Base-by-base conservation (phyloP, 2,329 filamentous ascomycete genomes). In the Myriosclerotinia curreyana region DNA sequence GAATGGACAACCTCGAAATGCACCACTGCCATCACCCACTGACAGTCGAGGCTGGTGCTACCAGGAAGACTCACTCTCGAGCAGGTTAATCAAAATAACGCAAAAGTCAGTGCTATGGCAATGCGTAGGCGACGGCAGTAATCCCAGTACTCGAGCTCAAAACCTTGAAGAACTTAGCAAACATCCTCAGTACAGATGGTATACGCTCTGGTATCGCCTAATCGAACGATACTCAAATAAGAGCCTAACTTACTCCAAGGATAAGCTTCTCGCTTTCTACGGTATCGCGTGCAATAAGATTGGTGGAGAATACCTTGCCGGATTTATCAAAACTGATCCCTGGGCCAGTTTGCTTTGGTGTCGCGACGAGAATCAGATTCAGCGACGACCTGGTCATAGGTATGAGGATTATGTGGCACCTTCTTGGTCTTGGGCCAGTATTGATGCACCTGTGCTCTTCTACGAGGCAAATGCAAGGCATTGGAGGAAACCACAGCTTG, bases 401-500 rank as follows among this genome's bases (percentile, higher is more conserved):
- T 55, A n/a, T 5, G 17, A 42, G 22, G 36, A 55, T 5, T 28
- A 55, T 55, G 52, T 55, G 6, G 36, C 36, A 7, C 34, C 52
- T 6, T 28, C 22, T 9, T 55, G 36, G 52, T 55, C 52, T 20
- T 55, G 52, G 36, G 36, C 52, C 6, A 28, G 52, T 22, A 12
- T 42, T 12, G 36, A 55, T 42, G 36, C 22, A 20, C 36, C 22
- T 40, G 52, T 55, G 22, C 36, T 55, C 17, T 55, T 55, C 36
- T 25, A 55, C 3, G 52, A 28, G 22, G 36, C 52, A 14, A 42
- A 54, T 40, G 22, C 52, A 17, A 36, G 34, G 5, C n/a, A 54
- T 40, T 54, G 51, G 51, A 54, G 51, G 8, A 34, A 54, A 25
- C 51, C n/a, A 40, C 51, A 54, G 34, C 34, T 54, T 11, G 34